Evolutionary conservation across 805 yeast species (phyloP).

Genomic region (Debaryomyces hansenii): DNA sequence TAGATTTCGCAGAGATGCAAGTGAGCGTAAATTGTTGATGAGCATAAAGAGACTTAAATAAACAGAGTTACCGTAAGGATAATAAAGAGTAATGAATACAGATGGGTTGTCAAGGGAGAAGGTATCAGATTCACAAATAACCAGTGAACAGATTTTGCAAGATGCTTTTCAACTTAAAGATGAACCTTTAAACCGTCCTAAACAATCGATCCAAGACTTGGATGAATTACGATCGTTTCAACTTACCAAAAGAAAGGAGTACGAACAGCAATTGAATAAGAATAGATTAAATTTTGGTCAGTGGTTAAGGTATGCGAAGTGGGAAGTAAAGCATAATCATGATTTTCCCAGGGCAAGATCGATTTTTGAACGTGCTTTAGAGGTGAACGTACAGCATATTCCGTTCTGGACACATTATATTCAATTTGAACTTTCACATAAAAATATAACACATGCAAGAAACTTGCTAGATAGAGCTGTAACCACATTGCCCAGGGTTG

Average conservation of each 20-base stretch:
- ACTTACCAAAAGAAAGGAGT: constrained; percentile 74
- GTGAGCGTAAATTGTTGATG: neutral
- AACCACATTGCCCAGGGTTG: constrained; percentile 70
- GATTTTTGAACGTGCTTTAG: constrained; percentile 82
- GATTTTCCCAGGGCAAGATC: constrained; percentile 82
- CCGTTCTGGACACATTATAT: constrained; percentile 87
- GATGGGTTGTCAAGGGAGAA: neutral
- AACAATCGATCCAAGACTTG: constrained; percentile 53
- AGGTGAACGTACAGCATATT: constrained; percentile 70
- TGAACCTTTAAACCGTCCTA: constrained; percentile 25
- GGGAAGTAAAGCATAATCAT: constrained; percentile 74
- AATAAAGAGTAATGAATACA: neutral
- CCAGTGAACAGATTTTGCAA: constrained; percentile 37
- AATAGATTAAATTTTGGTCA: constrained; percentile 80
- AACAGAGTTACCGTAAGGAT: neutral
- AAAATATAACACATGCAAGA: constrained; percentile 84
- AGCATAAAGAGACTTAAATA: neutral
- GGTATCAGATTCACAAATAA: constrained; percentile 19
- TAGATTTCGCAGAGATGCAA: neutral
- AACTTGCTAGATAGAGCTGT: constrained; percentile 81
- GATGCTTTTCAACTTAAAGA: constrained; percentile 32
- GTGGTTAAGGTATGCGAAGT: constrained; percentile 89
- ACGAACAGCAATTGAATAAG: constrained; percentile 81
- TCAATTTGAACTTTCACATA: constrained; percentile 69
- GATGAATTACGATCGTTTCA: constrained; percentile 81